Evolutionary conservation across 2,329 filamentous ascomycete genomes (phyloP).

Genomic region (Rhinocladiella similis): DNA sequence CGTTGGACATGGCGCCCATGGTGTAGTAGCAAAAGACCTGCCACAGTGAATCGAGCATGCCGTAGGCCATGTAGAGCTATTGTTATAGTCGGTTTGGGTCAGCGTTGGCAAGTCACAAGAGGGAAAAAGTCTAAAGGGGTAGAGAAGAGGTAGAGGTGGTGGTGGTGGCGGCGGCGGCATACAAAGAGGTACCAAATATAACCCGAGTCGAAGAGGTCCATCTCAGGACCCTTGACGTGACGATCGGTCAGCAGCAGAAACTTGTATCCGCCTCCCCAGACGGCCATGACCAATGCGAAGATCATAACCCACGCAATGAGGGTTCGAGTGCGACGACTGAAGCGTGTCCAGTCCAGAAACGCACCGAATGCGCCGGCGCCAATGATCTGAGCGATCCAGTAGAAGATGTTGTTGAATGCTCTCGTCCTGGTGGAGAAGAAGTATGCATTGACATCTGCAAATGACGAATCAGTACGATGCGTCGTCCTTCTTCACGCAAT

Average conservation of each 20-base stretch:
- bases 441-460: conserved; percentile 60
- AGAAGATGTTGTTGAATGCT: conserved; percentile 72
- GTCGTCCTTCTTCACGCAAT: background rate
- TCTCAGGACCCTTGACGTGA: conserved; percentile 32
- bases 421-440: conserved; percentile 72
- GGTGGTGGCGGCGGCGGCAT: background rate
- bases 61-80: conserved; percentile 78
- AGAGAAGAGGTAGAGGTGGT: too few relatives aligned
- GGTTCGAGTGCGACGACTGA: conserved; percentile 66
- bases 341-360: conserved; percentile 60
- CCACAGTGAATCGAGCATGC: conserved; percentile 84
- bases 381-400: conserved; percentile 75
- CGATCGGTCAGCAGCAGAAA: conserved; percentile 66
- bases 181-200: conserved; percentile 75
- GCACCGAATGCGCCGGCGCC: conserved; percentile 72
- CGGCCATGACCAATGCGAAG: conserved; percentile 67
- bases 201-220: conserved; percentile 66
- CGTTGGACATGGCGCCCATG: conserved; percentile 93
- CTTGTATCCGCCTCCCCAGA: conserved; percentile 80
- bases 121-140: too few relatives aligned
- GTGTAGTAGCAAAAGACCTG: conserved; percentile 90
- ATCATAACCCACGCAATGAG: conserved; percentile 63
- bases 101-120: conserved; percentile 9
- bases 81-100: conserved; percentile 58
- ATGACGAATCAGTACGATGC: background rate